A percentile compares a stretch with the other conserved stretches of the same genome.
Conservation (phyloP, 768 basidiomycete genomes). For the Termitomyces sp. region DNA sequence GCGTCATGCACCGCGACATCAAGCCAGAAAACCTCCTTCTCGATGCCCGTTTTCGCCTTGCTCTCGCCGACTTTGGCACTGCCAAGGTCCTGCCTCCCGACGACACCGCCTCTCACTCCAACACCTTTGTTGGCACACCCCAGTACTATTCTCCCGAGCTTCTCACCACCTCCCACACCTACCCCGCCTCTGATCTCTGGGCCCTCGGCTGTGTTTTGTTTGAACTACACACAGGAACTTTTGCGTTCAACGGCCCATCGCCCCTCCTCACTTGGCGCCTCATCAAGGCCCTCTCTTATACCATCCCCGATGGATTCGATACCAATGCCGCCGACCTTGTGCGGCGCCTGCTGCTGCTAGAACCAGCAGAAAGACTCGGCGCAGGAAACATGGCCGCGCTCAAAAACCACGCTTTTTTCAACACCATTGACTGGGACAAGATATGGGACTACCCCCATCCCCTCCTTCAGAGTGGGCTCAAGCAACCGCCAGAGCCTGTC, state of each 20-base stretch:
- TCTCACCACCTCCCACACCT: constrained; percentile 55
- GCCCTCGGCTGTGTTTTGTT: constrained; percentile 92
- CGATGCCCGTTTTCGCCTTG: constrained; percentile 83
- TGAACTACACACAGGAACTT: constrained; percentile 88
- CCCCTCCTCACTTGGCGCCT: constrained; percentile 96
- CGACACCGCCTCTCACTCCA: constrained; percentile 25
- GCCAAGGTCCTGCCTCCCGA: constrained; percentile 67
- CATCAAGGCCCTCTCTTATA: constrained; percentile 84
- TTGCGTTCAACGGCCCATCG: constrained; percentile 87
- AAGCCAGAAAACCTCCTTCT: constrained; percentile 89
- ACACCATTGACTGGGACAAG: constrained; percentile 51
- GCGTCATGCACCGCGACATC: constrained; percentile 85
- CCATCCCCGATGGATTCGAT: constrained; percentile 85
- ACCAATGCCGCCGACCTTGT: constrained; percentile 78
- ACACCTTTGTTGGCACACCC: constrained; percentile 86
- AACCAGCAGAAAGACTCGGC: constrained; percentile 60
- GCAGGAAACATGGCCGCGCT: constrained; percentile 50
- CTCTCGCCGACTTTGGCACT: constrained; percentile 97
- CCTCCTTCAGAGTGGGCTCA: constrained; percentile 51
- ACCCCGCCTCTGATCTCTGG: constrained; percentile 76
- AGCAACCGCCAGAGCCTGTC: constrained; percentile 4
- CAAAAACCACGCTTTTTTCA: constrained; percentile 56
- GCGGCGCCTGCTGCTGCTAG: constrained; percentile 64
- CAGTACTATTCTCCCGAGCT: constrained; percentile 91
- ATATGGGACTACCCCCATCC: constrained; percentile 68